Conservation (phyloP, 2,329 filamentous ascomycete genomes). For the Xenosphaeropsis pyriputrescens region DNA sequence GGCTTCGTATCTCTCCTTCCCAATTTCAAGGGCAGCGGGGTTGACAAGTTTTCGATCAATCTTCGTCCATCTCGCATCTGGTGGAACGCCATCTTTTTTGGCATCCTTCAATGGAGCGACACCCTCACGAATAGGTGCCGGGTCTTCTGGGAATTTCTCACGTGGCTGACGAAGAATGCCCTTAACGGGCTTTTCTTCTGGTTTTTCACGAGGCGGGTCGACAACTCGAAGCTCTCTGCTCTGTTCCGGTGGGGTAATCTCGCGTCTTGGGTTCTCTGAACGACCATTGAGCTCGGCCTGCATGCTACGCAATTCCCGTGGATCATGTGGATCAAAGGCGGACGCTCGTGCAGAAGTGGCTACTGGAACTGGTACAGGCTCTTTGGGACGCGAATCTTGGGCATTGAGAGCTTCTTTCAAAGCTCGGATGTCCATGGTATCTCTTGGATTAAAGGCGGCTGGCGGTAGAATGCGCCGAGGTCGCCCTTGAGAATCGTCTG, state of each 20-base stretch:
- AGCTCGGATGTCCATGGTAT: constrained; percentile 17
- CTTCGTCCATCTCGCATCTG: constrained; percentile 83
- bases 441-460: constrained; percentile 17
- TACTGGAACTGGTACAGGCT: background rate
- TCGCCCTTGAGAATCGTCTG: constrained; percentile 9
- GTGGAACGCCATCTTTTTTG: constrained; percentile 59
- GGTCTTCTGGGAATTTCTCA: constrained; percentile 73
- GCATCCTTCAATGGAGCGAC: constrained; percentile 90
- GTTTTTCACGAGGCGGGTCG: constrained; percentile 49
- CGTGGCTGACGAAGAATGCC: constrained; percentile 78
- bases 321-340: constrained; percentile 6
- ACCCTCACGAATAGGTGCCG: constrained; percentile 70
- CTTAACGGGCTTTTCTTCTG: constrained; percentile 56
- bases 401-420: constrained; percentile 15
- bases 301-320: constrained; percentile 11
- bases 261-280: background rate
- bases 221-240: constrained; percentile 36
- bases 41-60: constrained; percentile 82
- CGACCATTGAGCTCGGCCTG: constrained; percentile 7
- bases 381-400: constrained; percentile 3
- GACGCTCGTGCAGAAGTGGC: constrained; percentile 3
- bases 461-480: constrained; percentile 2
- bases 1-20: constrained; percentile 86
- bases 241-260: background rate
- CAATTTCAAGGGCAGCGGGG: constrained; percentile 69